Percentiles rank a stretch among this genome's conserved stretches.
Evolutionary conservation across 2,329 filamentous ascomycete species (phyloP).

Genomic region (Scolecobasidium constrictum): DNA sequence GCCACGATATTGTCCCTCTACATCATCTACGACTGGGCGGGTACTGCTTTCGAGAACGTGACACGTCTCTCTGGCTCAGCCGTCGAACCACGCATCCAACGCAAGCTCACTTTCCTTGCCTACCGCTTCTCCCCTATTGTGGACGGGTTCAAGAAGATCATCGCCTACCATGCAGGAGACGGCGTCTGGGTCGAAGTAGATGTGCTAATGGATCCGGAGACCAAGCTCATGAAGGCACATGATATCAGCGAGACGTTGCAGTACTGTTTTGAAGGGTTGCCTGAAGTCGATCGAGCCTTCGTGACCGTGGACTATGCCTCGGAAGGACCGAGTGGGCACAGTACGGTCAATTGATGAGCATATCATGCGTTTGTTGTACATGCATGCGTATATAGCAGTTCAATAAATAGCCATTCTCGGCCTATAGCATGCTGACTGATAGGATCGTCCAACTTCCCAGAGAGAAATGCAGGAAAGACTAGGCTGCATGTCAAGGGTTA

Average conservation of each 20-base stretch:
- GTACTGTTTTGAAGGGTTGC: constrained; percentile 47
- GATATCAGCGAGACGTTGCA: constrained; percentile 54
- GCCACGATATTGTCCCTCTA: constrained; percentile 52
- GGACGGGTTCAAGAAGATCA: constrained; percentile 42
- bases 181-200: constrained; percentile 54
- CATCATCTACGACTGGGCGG: constrained; percentile 60
- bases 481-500: too few relatives aligned
- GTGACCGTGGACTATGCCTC: constrained; percentile 35
- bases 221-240: constrained; percentile 41
- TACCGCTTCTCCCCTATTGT: constrained; percentile 46
- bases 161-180: constrained; percentile 50
- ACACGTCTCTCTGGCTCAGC: constrained; percentile 48
- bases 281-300: constrained; percentile 42
- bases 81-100: constrained; percentile 38
- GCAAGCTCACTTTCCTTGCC: constrained; percentile 50
- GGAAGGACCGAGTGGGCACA: constrained; percentile 8
- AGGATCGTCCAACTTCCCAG: background rate
- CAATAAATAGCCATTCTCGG: too few relatives aligned
- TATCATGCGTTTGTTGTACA: too few relatives aligned
- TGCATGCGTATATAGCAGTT: too few relatives aligned
- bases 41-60: constrained; percentile 50
- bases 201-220: constrained; percentile 44
- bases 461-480: too few relatives aligned
- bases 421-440: too few relatives aligned
- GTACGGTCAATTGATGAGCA: too few relatives aligned